Evolutionary conservation across 1,284 basidiomycete genomes (phyloP), one percentile per base, ranked within the genome.

Genomic region (Papiliotrema fonsecae): DNA sequence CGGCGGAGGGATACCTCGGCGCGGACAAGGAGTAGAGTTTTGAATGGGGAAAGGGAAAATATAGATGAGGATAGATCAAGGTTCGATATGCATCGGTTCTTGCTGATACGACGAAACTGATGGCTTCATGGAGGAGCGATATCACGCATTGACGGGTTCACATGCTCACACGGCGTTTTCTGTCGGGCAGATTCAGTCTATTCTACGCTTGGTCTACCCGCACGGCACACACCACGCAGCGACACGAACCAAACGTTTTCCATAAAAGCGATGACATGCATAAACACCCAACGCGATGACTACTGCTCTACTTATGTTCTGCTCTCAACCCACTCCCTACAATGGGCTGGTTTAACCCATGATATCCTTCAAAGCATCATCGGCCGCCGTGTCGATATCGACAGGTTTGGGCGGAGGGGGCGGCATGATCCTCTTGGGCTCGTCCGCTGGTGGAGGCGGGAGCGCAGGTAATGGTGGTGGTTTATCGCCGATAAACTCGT

Each of bases 401-500:
- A 64, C 52, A 22, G 54, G 47, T n/a, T 57, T 52, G 6, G 60
- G 49, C 6, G 60, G 56, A 11, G 56, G 60, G 56, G 16, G 42
- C 45, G 37, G 34, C 41, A 30, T n/a, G 19, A 35, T 45, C 16
- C 11, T 10, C 42, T 18, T 31, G 10, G 42, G 42, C 37, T 21
- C 30, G 26, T 47, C 46, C 1, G 57, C 57, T 11, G 60, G 58
- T 16, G 66, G 62, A n/a, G 65, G 62, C 10, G 68, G 68, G 6
- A 63, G 62, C 10, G 67, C 64, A 0, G 69, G 69, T 7, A 42
- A 27, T 16, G 40, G 40, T 16, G 40, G 40, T 3, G 40, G 40
- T 19, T 42, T 42, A 14, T 42, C 40, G 7, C 67, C 70, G 22
- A 72, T 52, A 59, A 73, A 73, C 53, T 74, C 73, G 39, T 72